Evolutionary conservation across 2,329 filamentous ascomycete species (phyloP).

Genomic region (Colletotrichum sublineola): DNA sequence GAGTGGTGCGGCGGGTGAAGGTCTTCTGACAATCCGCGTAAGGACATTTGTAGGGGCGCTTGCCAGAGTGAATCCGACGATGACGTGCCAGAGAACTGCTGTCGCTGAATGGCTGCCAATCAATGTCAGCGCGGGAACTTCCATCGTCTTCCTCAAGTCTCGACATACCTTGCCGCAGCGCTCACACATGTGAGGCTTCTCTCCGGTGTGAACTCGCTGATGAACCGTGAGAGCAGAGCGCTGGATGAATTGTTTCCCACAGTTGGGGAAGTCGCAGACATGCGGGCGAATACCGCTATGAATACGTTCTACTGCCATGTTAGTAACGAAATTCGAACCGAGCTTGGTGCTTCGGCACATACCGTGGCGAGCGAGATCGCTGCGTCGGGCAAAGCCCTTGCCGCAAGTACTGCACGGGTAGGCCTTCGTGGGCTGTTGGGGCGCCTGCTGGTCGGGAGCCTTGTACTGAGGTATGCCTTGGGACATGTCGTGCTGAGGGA

Average conservation of each 20-base stretch:
- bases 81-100: conserved; percentile 94
- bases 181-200: conserved; percentile 98
- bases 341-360: conserved; percentile 53
- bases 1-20: conserved; percentile 93
- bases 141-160: background rate
- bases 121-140: conserved; percentile 43
- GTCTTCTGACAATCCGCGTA: conserved; percentile 99
- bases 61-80: conserved; percentile 94
- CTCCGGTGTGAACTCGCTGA: conserved; percentile 93
- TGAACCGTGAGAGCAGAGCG: conserved; percentile 96
- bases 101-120: conserved; percentile 87
- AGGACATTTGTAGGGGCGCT: conserved; percentile 96
- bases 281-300: conserved; percentile 93
- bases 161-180: conserved; percentile 87
- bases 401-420: conserved; percentile 88
- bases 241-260: conserved; percentile 97
- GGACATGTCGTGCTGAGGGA: conserved; percentile 51
- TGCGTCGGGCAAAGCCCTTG: conserved; percentile 93
- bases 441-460: conserved; percentile 41
- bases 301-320: conserved; percentile 80
- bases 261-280: conserved; percentile 88
- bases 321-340: conserved; percentile 40
- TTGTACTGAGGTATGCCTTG: conserved; percentile 46
- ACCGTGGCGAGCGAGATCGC: conserved; percentile 96
- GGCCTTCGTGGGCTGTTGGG: conserved; percentile 42